phyloP scores from a whole-genome alignment of 192 early-diverging fungal species.

The Spizellomyces sp. region DNA sequence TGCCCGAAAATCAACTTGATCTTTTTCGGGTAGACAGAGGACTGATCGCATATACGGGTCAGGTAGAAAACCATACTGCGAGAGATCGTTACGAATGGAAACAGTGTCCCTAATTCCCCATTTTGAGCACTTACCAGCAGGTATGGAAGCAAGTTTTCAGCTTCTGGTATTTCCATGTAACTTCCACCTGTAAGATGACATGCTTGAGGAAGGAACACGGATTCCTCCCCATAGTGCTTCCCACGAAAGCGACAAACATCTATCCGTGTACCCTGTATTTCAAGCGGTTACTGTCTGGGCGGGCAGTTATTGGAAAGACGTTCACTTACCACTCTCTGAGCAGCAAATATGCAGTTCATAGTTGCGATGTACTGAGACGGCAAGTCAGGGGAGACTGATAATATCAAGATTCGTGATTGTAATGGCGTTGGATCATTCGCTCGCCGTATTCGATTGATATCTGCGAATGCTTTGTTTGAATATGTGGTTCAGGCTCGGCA shows the following conservation, averaged over 20 bases:
- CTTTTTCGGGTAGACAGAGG: slow-evolving; percentile 73
- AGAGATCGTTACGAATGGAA: background rate
- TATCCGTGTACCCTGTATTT: slow-evolving; percentile 73
- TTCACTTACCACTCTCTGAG: slow-evolving; percentile 75
- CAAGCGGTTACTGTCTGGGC: background rate
- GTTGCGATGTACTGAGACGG: slow-evolving; percentile 91
- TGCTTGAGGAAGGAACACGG: slow-evolving; percentile 92
- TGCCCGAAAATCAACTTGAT: slow-evolving; percentile 89
- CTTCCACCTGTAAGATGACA: slow-evolving; percentile 85
- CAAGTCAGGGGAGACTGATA: slow-evolving; percentile 86
- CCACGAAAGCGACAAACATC: slow-evolving; percentile 83
- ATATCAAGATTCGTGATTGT: slow-evolving; percentile 75
- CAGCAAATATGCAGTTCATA: slow-evolving; percentile 99
- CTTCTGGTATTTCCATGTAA: slow-evolving; percentile 73
- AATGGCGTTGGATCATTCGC: slow-evolving; percentile 56
- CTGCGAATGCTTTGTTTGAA: slow-evolving; percentile 36
- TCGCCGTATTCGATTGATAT: slow-evolving; percentile 68
- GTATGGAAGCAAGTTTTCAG: slow-evolving; percentile 76
- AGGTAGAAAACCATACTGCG: slow-evolving; percentile 75
- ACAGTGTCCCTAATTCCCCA: too few species aligned
- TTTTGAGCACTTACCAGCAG: slow-evolving; percentile 70
- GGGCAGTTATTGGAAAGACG: background rate
- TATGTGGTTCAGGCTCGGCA: background rate
- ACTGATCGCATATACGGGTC: slow-evolving; percentile 74
- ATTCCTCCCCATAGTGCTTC: slow-evolving; percentile 57